Conservation (phyloP, 192 early-diverging fungal genomes). For the Coemansia sp. region DNA sequence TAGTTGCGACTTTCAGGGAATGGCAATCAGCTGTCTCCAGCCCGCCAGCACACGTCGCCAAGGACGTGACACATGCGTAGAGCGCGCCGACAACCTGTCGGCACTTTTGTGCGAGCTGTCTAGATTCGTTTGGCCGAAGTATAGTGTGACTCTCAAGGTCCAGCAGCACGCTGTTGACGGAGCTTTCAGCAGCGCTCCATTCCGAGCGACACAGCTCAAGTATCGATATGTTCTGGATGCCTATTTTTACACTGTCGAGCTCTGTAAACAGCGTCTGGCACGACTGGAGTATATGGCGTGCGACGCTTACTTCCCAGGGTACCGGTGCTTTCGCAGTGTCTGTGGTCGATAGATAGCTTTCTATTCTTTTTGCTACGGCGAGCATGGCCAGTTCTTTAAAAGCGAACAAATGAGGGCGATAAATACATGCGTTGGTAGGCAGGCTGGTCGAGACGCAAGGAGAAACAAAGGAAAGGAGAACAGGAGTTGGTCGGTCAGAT, state of each 20-base stretch:
- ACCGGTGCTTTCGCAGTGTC: neutral
- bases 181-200: conserved; percentile 15
- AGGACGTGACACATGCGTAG: conserved; percentile 18
- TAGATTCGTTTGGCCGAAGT: neutral
- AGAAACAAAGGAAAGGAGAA: neutral
- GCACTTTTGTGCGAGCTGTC: conserved; percentile 14
- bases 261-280: conserved; percentile 29
- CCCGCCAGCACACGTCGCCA: conserved; percentile 14
- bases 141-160: conserved; percentile 6
- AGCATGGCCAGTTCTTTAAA: conserved; percentile 1
- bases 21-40: conserved; percentile 3
- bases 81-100: conserved; percentile 28
- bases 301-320: conserved; percentile 18
- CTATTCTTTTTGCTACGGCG: conserved; percentile 21
- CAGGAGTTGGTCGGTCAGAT: too few species aligned
- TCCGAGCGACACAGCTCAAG: conserved; percentile 19
- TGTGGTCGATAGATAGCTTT: conserved; percentile 13
- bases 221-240: conserved; percentile 3
- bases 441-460: neutral
- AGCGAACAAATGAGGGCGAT: neutral
- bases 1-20: conserved; percentile 12
- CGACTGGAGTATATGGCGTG: conserved; percentile 30
- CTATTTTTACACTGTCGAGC: conserved; percentile 21
- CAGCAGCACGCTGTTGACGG: conserved; percentile 16
- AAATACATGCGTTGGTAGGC: neutral